These are phyloP conservation scores for Ophiosphaerella korrae DNA, from an alignment of 2,329 filamentous ascomycete species.

Conservation along the genomic window DNA sequence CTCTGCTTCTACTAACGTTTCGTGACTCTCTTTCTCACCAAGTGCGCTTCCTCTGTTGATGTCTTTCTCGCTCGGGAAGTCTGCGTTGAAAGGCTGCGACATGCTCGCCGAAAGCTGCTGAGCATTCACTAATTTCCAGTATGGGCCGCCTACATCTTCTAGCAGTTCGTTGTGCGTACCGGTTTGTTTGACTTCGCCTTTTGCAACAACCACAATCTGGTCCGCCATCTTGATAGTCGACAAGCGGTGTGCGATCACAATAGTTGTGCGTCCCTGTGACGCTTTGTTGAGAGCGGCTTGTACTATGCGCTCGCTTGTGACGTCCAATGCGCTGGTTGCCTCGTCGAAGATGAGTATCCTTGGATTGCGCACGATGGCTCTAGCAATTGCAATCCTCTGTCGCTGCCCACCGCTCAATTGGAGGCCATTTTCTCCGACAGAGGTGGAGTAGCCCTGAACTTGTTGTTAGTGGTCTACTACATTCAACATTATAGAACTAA, in stretches of 20 bases:
- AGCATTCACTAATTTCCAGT: constrained; percentile 68
- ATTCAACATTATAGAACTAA: background rate
- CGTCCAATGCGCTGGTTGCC: constrained; percentile 89
- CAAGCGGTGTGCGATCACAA: constrained; percentile 90
- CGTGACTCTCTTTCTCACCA: constrained; percentile 15
- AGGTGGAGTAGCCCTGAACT: constrained; percentile 78
- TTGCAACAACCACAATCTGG: constrained; percentile 72
- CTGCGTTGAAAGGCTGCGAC: constrained; percentile 42
- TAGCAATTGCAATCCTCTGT: constrained; percentile 90
- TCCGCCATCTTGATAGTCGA: constrained; percentile 87
- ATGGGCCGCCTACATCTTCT: constrained; percentile 61
- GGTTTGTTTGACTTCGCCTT: constrained; percentile 70
- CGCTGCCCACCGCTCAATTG: constrained; percentile 91
- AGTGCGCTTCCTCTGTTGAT: constrained; percentile 38
- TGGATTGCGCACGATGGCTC: constrained; percentile 84
- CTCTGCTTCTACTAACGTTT: constrained; percentile 13
- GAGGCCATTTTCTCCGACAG: constrained; percentile 90
- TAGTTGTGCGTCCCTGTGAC: constrained; percentile 82
- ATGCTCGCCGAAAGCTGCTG: constrained; percentile 72
- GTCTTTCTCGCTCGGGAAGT: constrained; percentile 5
- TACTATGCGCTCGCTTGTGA: constrained; percentile 89
- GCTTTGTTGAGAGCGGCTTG: constrained; percentile 87
- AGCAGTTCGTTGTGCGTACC: constrained; percentile 76
- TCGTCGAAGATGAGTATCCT: constrained; percentile 91
- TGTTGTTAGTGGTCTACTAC: constrained; percentile 55